Base-by-base conservation (phyloP, 2,329 filamentous ascomycete species). In the Monosporascus sp. region DNA sequence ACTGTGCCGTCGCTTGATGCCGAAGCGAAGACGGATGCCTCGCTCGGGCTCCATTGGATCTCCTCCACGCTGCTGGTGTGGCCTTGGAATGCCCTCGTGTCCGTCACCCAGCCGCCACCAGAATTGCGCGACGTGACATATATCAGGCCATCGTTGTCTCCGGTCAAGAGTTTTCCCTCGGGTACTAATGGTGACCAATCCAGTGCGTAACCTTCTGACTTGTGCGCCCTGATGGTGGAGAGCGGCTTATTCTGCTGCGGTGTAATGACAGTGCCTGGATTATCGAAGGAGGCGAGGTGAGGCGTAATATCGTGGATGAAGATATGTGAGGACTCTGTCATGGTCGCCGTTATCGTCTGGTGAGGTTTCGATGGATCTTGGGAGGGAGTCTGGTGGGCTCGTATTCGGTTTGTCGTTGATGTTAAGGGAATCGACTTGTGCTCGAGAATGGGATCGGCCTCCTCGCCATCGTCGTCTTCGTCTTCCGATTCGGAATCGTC, bases 271-370 rank as follows among this genome's bases (percentile, higher is more conserved):
- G 85, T 88, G 54, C 94, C 93, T 1, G 94, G 94, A 54, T 83
- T 88, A 69, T 97, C 93, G 70, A 99, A 97, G 49, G 90, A 89
- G 52, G 84, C 79, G 52, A 97, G 83, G 70, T 97, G 90, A 3
- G 90, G 87, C 3, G 91, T 94, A 49, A 99, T 85, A 71, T 99
- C 90, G 80, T 97, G 92, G 66, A 99, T 95, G 48, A 94, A 83
- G 60, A 97, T 84, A 65, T 95, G 82, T 39, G 86, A 81, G 45
- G 90, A 90, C 75, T 99, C 94, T 49, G 90, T 90, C 90, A 96
- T 96, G 51, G 89, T 86, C 42, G 94, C 94, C 34, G 90, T 91
- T 51, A 97, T 77, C 3, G 93, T 96, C 22, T 84, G 90, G 3
- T 87, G 83, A n/a, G 88, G 83, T 58, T 80, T 81, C 24, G 85